Evolutionary conservation across 768 basidiomycete species (phyloP).

Genomic region (Cubamyces sp.): DNA sequence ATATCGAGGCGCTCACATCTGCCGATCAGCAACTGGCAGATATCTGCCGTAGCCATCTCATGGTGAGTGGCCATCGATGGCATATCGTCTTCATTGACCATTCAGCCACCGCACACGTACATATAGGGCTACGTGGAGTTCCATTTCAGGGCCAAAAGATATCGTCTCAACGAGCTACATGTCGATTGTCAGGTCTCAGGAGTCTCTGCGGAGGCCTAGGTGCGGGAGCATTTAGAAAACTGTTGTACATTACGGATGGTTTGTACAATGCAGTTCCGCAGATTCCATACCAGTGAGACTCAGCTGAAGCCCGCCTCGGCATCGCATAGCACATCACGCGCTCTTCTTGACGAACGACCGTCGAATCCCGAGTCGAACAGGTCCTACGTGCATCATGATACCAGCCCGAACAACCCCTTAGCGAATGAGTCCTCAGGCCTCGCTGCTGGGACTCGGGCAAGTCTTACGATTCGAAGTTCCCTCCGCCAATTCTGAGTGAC

Average conservation of each 20-base stretch:
- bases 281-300: slow-evolving; percentile 38
- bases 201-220: background rate
- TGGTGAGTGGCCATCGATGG: too few relatives aligned
- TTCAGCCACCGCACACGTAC: background rate
- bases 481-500: too few relatives aligned
- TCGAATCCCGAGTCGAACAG: too few relatives aligned
- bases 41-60: background rate
- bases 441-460: too few relatives aligned
- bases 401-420: too few relatives aligned
- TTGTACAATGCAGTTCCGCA: slow-evolving; percentile 24
- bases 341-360: too few relatives aligned
- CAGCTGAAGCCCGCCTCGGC: too few relatives aligned
- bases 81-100: too few relatives aligned
- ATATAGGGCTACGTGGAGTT: slow-evolving; percentile 7
- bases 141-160: slow-evolving; percentile 9
- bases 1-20: background rate
- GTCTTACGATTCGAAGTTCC: too few relatives aligned
- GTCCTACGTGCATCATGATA: too few relatives aligned
- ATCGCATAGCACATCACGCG: too few relatives aligned
- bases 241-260: background rate
- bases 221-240: background rate
- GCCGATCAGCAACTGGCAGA: background rate
- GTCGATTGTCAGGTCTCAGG: background rate
- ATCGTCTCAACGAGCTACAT: slow-evolving; percentile 7
- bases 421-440: too few relatives aligned